A percentile compares a stretch with the other conserved stretches of the same genome.
These are phyloP conservation scores for Solanum clarkiae DNA, from an alignment of 257 asterid genomes.

Conservation along the genomic window DNA sequence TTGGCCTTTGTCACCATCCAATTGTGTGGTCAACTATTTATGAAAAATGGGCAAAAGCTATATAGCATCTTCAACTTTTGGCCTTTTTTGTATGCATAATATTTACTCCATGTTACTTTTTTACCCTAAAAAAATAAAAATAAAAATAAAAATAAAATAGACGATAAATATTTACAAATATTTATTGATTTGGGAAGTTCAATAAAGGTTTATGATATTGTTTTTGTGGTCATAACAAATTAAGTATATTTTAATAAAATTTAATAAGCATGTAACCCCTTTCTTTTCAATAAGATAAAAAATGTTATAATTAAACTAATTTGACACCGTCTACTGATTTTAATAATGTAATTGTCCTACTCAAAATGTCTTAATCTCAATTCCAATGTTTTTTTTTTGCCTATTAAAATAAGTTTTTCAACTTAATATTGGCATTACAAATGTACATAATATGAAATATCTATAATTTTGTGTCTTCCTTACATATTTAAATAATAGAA, in stretches of 20 bases:
- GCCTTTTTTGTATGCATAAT: not conserved
- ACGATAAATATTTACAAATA: not conserved
- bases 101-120: not conserved
- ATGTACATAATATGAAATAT: not conserved
- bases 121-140: not conserved
- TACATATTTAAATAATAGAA: not conserved
- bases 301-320: not conserved
- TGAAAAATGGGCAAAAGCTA: not conserved
- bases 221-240: not conserved
- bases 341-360: not conserved
- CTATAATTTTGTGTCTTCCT: not conserved
- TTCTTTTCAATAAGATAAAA: not conserved
- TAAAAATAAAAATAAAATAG: not conserved
- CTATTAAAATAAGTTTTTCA: not conserved
- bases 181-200: not conserved
- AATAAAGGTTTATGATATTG: too few species aligned
- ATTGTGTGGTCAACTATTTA: not conserved
- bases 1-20: not conserved
- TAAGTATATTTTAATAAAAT: not conserved
- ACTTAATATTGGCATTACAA: not conserved
- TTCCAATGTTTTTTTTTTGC: not conserved
- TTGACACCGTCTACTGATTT: not conserved
- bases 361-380: not conserved
- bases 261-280: not conserved
- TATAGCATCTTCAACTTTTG: not conserved